These are phyloP conservation scores for Liriodendron chinense DNA, from an alignment of 164 flowering plant genomes.

Conservation along the genomic window DNA sequence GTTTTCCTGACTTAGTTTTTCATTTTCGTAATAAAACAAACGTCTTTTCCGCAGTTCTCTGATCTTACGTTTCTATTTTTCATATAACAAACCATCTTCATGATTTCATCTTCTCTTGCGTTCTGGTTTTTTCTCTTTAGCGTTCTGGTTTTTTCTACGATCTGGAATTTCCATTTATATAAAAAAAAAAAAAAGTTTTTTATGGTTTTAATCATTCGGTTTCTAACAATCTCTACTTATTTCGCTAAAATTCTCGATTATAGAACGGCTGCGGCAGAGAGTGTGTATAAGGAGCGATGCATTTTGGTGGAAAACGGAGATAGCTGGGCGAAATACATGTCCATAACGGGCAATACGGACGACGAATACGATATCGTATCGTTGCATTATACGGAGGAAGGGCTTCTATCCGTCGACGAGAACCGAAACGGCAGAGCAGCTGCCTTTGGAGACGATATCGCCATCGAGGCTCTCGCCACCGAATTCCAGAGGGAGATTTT, in stretches of 20 bases:
- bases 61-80: too few species aligned
- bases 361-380: conserved; percentile 21
- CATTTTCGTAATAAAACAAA: too few species aligned
- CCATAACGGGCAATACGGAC: conserved; percentile 6
- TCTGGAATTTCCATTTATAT: too few species aligned
- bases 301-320: conserved; percentile 14
- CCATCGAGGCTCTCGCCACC: conserved; percentile 19
- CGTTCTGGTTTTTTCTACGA: too few species aligned
- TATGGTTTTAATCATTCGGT: background rate
- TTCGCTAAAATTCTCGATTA: background rate
- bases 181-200: too few species aligned
- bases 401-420: conserved; percentile 19
- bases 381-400: conserved; percentile 19
- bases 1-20: too few species aligned
- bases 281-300: conserved; percentile 19
- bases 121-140: too few species aligned
- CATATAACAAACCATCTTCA: too few species aligned
- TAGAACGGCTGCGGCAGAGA: conserved; percentile 21
- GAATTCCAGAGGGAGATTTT: conserved; percentile 16
- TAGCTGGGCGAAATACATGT: conserved; percentile 23
- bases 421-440: conserved; percentile 21
- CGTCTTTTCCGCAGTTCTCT: too few species aligned
- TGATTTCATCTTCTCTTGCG: too few species aligned
- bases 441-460: conserved; percentile 24
- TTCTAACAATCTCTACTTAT: background rate